These are phyloP conservation scores for Chamaecyparis obtusa DNA, from an alignment of 75 land plant genomes.

Conservation along the genomic window DNA sequence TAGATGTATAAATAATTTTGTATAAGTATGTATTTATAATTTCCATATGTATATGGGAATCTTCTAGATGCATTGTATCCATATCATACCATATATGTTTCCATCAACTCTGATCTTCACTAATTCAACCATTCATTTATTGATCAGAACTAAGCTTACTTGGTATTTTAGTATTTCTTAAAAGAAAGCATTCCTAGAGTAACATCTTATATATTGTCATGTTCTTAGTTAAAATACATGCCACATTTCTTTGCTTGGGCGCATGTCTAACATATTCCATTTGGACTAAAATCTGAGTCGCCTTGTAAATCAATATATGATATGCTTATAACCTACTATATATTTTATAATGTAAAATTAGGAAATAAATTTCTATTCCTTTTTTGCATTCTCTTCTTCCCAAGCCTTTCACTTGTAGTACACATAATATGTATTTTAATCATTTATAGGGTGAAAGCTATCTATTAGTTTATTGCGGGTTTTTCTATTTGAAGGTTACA, in stretches of 20 bases:
- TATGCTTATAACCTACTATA: background rate
- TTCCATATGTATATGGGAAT: too few relatives aligned
- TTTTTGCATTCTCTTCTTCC: background rate
- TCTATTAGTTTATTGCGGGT: constrained; percentile 31
- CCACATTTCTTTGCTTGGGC: background rate
- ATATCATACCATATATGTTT: too few relatives aligned
- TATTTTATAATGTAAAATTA: too few relatives aligned
- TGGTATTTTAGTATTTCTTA: background rate
- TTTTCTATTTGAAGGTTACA: constrained; percentile 71
- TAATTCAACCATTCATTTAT: background rate
- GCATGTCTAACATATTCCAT: background rate
- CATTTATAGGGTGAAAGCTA: background rate
- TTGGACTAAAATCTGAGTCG: background rate
- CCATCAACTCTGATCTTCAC: too few relatives aligned
- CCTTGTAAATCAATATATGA: background rate
- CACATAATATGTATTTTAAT: background rate
- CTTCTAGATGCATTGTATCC: too few relatives aligned
- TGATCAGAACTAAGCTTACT: background rate
- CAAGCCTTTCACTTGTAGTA: constrained; percentile 20
- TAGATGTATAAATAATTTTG: too few relatives aligned
- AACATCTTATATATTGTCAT: background rate
- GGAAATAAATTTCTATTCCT: too few relatives aligned
- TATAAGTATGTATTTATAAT: too few relatives aligned
- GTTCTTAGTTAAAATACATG: background rate
- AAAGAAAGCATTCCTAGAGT: background rate